Conservation (phyloP, 495 filamentous ascomycete species). For the Penicillium angulare region DNA sequence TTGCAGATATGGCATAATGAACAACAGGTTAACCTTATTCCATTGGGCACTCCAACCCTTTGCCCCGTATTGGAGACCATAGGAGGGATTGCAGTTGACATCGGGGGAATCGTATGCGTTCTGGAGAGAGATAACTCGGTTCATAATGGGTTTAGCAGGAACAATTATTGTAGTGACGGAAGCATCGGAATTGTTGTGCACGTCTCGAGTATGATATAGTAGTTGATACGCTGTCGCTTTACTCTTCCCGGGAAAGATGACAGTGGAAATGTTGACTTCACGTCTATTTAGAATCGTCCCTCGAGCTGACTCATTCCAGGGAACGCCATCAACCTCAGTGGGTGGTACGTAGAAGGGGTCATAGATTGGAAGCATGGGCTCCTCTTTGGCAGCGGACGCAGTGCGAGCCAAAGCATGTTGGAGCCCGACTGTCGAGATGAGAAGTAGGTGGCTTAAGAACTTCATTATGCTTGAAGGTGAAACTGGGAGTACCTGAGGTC, state of each 20-base stretch:
- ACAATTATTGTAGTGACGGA: conserved; percentile 14
- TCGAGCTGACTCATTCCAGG: background rate
- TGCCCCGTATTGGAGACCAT: conserved; percentile 1
- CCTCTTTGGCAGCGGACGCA: background rate
- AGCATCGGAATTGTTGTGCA: background rate
- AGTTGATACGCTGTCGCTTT: background rate
- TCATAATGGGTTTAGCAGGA: background rate
- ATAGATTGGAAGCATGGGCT: background rate
- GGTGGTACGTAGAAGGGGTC: background rate
- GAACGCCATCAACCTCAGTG: background rate
- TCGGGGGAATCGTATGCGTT: conserved; percentile 42
- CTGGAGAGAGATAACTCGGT: conserved; percentile 41
- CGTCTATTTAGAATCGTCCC: background rate
- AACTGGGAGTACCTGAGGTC: too few relatives aligned
- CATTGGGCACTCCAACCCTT: background rate
- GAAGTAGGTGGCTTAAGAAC: background rate
- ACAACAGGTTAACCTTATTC: background rate
- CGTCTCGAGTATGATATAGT: background rate
- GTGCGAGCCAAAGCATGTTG: background rate
- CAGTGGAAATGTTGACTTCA: background rate
- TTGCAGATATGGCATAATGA: background rate
- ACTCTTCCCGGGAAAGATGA: background rate
- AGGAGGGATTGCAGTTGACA: conserved; percentile 24
- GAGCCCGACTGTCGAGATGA: background rate
- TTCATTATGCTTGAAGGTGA: background rate